Conservation (phyloP, 169 alveolate species). For the Babesia ovata region DNA sequence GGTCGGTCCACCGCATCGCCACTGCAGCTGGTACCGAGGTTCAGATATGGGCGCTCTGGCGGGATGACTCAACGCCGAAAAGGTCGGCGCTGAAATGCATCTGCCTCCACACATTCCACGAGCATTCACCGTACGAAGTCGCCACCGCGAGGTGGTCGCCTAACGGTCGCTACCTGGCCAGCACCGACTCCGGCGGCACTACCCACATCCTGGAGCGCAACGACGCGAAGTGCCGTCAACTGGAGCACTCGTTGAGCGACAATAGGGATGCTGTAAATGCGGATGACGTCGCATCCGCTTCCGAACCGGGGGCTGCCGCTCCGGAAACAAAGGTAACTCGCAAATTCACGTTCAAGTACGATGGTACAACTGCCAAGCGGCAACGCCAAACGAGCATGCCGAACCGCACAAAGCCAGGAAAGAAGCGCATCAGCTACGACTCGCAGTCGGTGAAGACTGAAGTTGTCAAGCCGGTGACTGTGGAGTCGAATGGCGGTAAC, state of each 20-base stretch:
- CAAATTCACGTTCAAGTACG: constrained; percentile 64
- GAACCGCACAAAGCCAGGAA: constrained; percentile 3
- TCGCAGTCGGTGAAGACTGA: constrained; percentile 48
- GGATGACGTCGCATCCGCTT: not conserved
- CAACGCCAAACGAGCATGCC: not conserved
- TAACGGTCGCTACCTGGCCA: constrained; percentile 62
- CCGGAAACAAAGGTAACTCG: constrained; percentile 17
- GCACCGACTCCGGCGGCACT: constrained; percentile 68
- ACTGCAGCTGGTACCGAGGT: constrained; percentile 62
- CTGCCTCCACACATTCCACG: constrained; percentile 53
- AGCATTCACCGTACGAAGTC: constrained; percentile 67
- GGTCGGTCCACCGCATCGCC: constrained; percentile 57
- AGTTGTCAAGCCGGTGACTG: constrained; percentile 35
- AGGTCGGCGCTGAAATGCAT: constrained; percentile 41
- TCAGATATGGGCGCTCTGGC: constrained; percentile 66
- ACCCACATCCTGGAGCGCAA: constrained; percentile 54
- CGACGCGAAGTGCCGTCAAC: constrained; percentile 33
- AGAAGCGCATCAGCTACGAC: constrained; percentile 37
- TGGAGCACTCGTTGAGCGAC: constrained; percentile 25
- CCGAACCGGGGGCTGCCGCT: constrained; percentile 14
- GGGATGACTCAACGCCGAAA: constrained; percentile 9
- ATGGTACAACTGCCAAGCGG: constrained; percentile 49
- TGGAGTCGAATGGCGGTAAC: constrained; percentile 54
- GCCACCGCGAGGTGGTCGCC: constrained; percentile 70
- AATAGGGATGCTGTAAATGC: not conserved